Evolutionary conservation across 805 yeast species (phyloP), one percentile per base, ranked within the genome.

Genomic region (Candida awuae): DNA sequence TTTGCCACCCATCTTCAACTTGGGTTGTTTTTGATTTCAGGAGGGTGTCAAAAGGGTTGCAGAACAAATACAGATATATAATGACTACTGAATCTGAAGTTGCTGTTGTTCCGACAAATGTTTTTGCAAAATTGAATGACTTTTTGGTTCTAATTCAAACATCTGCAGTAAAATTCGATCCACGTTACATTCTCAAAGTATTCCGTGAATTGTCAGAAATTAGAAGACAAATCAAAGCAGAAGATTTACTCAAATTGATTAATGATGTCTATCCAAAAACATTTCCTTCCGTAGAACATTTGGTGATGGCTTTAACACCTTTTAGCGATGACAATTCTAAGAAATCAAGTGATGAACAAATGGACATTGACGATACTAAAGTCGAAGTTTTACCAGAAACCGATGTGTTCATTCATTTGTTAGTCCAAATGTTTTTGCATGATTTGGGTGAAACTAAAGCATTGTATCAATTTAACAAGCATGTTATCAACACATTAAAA

Each of bases 181-280:
- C 94, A 49, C 75, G 97, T 48, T 84, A 82, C 62, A 76, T 92
- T 33, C 73, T 90, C 60, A 84, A 83, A 55, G 88, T 85, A 17
- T 73, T 92, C 47, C 79, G 95, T 46, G 94, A 85, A 46, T 67
- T 88, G 51, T 84, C 88, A 7, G 67, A 77, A 2, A 66, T 90
- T 46, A 77, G 97, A 63, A 72, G 79, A 41, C 67, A 72, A 29
- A 63, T 88, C 45, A 71, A 70, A 39, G 67, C 68, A 10, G 70
- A 66, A 12, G 68, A 75, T 9, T 66, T 92, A 43, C 61, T 74
- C 8, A 56, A 65, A n/a, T 62, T 83, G 27, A 66, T 87, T 34
- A 65, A 65, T 36, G 56, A 58, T 21, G 60, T 69, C n/a, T 85
- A 81, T 54, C 75, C 86, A 3, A 61, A 61, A 7, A 68, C 70